Evolutionary conservation across 2,329 filamentous ascomycete genomes (phyloP).

Genomic region (Mycogone perniciosa): DNA sequence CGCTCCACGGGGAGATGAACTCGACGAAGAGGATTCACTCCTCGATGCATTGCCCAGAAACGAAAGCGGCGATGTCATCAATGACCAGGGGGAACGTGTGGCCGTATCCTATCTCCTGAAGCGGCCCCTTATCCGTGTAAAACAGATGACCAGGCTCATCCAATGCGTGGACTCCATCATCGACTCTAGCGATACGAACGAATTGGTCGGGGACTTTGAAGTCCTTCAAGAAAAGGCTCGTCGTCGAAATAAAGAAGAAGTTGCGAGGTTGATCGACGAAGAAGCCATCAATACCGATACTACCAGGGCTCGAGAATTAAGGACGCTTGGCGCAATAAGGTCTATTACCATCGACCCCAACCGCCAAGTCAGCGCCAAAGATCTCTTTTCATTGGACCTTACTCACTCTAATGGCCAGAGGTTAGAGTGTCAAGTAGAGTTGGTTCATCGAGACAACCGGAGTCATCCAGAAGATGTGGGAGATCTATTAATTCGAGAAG

Average conservation of each 20-base stretch:
- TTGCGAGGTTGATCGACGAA: constrained; percentile 72
- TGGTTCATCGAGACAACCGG: constrained; percentile 77
- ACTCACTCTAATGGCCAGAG: constrained; percentile 85
- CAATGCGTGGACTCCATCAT: constrained; percentile 57
- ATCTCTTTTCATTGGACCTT: constrained; percentile 81
- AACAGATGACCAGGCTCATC: constrained; percentile 79
- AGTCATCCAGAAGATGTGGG: constrained; percentile 61
- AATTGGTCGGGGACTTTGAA: constrained; percentile 52
- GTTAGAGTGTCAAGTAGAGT: constrained; percentile 80
- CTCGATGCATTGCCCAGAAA: constrained; percentile 55
- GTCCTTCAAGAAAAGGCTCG: constrained; percentile 70
- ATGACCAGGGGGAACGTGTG: constrained; percentile 77
- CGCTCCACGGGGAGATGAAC: constrained; percentile 53
- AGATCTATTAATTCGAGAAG: constrained; percentile 87
- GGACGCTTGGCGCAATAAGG: constrained; percentile 65
- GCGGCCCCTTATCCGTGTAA: constrained; percentile 78
- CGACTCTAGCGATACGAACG: constrained; percentile 40
- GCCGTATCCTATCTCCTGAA: constrained; percentile 93
- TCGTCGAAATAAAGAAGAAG: constrained; percentile 55
- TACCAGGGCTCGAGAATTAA: constrained; percentile 70
- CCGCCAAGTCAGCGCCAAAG: constrained; percentile 80
- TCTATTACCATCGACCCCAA: constrained; percentile 66
- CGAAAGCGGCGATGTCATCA: constrained; percentile 58
- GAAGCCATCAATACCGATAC: constrained; percentile 79
- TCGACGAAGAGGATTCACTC: constrained; percentile 55